Evolutionary conservation across 2,329 filamentous ascomycete species (phyloP).

Genomic region (Talaromyces sp.): DNA sequence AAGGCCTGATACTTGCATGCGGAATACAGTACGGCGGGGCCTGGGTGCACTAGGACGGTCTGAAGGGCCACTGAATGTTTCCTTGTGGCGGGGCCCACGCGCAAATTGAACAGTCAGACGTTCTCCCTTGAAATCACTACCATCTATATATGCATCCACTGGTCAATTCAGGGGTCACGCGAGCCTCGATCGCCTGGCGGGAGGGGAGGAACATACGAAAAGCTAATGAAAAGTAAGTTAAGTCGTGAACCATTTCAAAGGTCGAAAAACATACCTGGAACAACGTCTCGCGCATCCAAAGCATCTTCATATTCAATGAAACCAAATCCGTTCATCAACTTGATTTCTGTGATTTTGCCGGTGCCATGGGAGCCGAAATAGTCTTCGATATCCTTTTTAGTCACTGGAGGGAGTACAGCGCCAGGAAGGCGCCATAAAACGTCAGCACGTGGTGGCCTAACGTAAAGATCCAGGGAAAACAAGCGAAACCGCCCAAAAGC

Average conservation of each 20-base stretch:
- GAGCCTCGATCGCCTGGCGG: neutral
- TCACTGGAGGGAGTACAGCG: slow-evolving; percentile 61
- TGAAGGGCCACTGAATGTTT: slow-evolving; percentile 60
- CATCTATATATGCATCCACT: slow-evolving; percentile 58
- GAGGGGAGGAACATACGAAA: slow-evolving; percentile 50
- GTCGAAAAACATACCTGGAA: slow-evolving; percentile 70
- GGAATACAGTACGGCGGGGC: slow-evolving; percentile 88
- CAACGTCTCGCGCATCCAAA: slow-evolving; percentile 96
- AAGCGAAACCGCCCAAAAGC: slow-evolving; percentile 23
- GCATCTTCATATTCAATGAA: slow-evolving; percentile 99
- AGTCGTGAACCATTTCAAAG: slow-evolving; percentile 16
- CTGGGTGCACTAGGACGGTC: slow-evolving; percentile 66
- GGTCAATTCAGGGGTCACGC: neutral
- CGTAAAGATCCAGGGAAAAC: slow-evolving; percentile 26
- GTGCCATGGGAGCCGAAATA: slow-evolving; percentile 96
- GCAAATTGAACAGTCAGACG: slow-evolving; percentile 98
- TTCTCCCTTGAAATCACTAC: slow-evolving; percentile 96
- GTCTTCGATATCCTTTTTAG: slow-evolving; percentile 92
- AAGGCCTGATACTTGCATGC: slow-evolving; percentile 97
- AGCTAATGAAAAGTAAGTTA: slow-evolving; percentile 38
- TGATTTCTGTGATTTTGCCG: slow-evolving; percentile 97
- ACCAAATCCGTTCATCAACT: slow-evolving; percentile 99
- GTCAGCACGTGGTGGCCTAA: slow-evolving; percentile 31
- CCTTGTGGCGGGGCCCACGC: slow-evolving; percentile 72
- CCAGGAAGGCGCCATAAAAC: slow-evolving; percentile 29